Percentiles rank a stretch among this genome's conserved stretches.
Conservation (phyloP, 345 rosid genomes). For the Moricandia moricandioides region DNA sequence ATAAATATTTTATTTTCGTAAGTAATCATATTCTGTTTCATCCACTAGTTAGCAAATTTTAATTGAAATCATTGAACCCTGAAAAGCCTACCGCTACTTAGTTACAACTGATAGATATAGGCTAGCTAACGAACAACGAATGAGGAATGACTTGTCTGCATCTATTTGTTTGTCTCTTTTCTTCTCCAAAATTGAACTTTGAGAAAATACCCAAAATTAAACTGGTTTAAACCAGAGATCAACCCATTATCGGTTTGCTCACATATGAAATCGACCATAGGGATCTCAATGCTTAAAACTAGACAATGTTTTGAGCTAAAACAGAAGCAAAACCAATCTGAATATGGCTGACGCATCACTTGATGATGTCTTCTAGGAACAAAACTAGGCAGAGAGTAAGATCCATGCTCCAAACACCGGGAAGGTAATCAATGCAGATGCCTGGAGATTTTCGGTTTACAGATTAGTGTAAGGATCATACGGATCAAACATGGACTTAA, state of each 20-base stretch:
- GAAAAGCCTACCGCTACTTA: too few species aligned
- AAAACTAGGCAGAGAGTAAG: conserved; percentile 40
- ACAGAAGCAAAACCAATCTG: neutral
- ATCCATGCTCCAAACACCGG: conserved; percentile 66
- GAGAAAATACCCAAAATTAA: neutral
- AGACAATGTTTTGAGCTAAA: neutral
- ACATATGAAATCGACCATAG: neutral
- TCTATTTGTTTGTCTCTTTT: too few species aligned
- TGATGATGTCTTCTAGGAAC: conserved; percentile 10
- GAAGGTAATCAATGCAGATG: conserved; percentile 66
- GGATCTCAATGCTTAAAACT: neutral
- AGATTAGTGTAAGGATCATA: neutral
- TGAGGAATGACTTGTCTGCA: too few species aligned
- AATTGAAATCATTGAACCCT: too few species aligned
- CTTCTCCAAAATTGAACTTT: neutral
- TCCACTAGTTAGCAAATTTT: too few species aligned
- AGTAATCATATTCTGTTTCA: too few species aligned
- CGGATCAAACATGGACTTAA: neutral
- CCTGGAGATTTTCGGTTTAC: conserved; percentile 45
- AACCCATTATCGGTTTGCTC: neutral
- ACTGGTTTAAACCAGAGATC: neutral
- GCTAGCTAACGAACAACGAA: too few species aligned
- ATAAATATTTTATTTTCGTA: too few species aligned
- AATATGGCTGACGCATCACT: neutral
- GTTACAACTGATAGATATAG: too few species aligned